A percentile compares a stretch with the other conserved stretches of the same genome.
Evolutionary conservation across 2,329 filamentous ascomycete species (phyloP).

Genomic region (Penicillium sp.): DNA sequence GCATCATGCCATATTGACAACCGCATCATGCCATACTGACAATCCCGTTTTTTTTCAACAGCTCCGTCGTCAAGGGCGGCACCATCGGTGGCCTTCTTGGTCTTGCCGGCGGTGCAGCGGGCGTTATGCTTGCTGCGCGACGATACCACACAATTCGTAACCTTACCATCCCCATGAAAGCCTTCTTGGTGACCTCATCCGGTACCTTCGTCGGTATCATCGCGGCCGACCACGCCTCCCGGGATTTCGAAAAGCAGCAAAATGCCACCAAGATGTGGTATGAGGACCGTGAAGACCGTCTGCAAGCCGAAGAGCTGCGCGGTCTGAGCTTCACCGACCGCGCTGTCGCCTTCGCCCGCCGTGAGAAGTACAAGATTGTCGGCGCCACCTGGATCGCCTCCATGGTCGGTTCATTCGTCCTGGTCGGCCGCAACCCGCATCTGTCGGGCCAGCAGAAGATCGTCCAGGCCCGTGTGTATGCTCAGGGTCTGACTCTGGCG

Average conservation of each 20-base stretch:
- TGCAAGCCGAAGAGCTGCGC: slow-evolving; percentile 59
- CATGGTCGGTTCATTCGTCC: slow-evolving; percentile 74
- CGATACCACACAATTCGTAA: slow-evolving; percentile 79
- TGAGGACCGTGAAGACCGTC: slow-evolving; percentile 65
- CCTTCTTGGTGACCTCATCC: slow-evolving; percentile 83
- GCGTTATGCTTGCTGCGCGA: slow-evolving; percentile 69
- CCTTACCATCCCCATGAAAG: slow-evolving; percentile 86
- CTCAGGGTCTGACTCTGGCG: slow-evolving; percentile 84
- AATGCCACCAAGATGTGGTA: slow-evolving; percentile 73
- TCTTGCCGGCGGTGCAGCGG: slow-evolving; percentile 68
- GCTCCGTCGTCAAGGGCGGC: slow-evolving; percentile 79
- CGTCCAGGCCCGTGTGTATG: slow-evolving; percentile 93
- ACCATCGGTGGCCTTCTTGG: slow-evolving; percentile 73
- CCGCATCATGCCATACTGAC: slow-evolving; percentile 26
- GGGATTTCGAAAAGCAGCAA: slow-evolving; percentile 70
- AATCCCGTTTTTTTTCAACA: slow-evolving; percentile 36
- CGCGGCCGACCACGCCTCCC: slow-evolving; percentile 76
- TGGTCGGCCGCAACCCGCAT: slow-evolving; percentile 79
- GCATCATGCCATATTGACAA: slow-evolving; percentile 27
- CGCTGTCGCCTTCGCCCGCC: slow-evolving; percentile 73
- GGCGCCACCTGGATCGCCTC: slow-evolving; percentile 79
- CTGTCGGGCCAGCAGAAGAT: slow-evolving; percentile 81
- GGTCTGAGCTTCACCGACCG: slow-evolving; percentile 65
- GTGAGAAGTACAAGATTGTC: slow-evolving; percentile 87
- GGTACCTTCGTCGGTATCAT: slow-evolving; percentile 89